These are phyloP conservation scores for Kockovaella imperatae DNA, from an alignment of 768 basidiomycete species.

Conservation along the genomic window DNA sequence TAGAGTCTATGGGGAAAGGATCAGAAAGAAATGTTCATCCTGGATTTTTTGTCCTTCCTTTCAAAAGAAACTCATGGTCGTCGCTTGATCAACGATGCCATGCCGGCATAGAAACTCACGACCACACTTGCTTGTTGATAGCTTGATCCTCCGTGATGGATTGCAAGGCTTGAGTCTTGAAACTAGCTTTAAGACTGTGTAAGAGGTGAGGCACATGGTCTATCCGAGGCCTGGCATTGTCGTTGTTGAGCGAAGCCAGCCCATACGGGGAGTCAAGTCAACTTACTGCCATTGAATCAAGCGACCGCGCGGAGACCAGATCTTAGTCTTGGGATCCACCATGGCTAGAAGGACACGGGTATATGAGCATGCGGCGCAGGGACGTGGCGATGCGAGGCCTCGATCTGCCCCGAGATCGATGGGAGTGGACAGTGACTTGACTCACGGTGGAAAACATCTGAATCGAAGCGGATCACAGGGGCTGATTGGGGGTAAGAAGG, in stretches of 20 bases:
- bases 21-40: too few species aligned
- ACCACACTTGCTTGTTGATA: conserved; percentile 34
- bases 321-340: conserved; percentile 32
- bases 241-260: neutral
- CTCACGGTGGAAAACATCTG: conserved; percentile 39
- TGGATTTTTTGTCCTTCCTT: too few species aligned
- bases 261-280: neutral
- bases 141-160: conserved; percentile 26
- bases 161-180: conserved; percentile 16
- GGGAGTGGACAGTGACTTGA: neutral
- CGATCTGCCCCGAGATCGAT: neutral
- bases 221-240: conserved; percentile 17
- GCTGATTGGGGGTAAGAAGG: conserved; percentile 12
- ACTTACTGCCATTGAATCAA: conserved; percentile 28
- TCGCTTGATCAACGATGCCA: neutral
- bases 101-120: conserved; percentile 14
- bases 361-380: neutral
- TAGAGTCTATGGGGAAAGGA: conserved; percentile 19
- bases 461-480: conserved; percentile 25
- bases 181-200: conserved; percentile 24
- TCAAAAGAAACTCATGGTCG: neutral
- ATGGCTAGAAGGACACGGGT: too few species aligned
- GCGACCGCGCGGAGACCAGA: conserved; percentile 25
- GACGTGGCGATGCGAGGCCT: too few species aligned
- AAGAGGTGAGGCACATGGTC: conserved; percentile 33